phyloP scores from a whole-genome alignment of 139 green algal genomes.

The Deuterostichococcus epilithicus region DNA sequence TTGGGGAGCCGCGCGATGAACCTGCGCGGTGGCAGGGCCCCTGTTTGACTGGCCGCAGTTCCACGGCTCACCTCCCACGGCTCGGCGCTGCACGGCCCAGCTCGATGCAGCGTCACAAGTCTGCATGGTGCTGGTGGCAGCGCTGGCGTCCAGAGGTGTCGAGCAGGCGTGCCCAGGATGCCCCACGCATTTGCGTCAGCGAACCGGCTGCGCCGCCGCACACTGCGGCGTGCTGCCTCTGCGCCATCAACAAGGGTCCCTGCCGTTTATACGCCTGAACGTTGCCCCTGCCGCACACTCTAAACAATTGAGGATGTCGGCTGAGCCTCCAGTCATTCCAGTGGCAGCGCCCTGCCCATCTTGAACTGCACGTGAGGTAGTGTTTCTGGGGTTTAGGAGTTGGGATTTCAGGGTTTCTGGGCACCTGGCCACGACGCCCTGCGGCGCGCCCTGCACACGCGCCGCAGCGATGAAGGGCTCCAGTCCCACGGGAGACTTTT shows the following conservation, averaged over 20 bases:
- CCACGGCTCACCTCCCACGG: neutral
- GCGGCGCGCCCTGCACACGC: constrained; percentile 40
- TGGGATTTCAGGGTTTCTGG: neutral
- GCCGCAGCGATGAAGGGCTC: constrained; percentile 60
- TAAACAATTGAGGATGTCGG: neutral
- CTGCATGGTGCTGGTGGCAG: neutral
- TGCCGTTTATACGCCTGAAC: too few species aligned
- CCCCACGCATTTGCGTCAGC: too few species aligned
- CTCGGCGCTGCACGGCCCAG: neutral
- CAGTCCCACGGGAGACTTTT: constrained; percentile 34
- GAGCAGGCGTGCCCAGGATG: too few species aligned
- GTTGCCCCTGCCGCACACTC: neutral
- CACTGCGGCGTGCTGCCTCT: too few species aligned
- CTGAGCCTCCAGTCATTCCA: neutral
- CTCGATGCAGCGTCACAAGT: neutral
- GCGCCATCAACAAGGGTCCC: too few species aligned
- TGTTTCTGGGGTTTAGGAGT: too few species aligned
- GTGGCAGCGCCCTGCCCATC: neutral
- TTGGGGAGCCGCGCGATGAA: constrained; percentile 51
- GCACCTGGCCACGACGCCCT: constrained; percentile 35
- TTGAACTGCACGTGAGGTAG: neutral
- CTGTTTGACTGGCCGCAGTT: neutral
- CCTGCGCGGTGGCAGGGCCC: too few species aligned
- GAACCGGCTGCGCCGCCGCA: too few species aligned
- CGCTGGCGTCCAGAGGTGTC: too few species aligned